phyloP scores from a whole-genome alignment of 768 basidiomycete genomes.

The Udeniomyces megalosporus region DNA sequence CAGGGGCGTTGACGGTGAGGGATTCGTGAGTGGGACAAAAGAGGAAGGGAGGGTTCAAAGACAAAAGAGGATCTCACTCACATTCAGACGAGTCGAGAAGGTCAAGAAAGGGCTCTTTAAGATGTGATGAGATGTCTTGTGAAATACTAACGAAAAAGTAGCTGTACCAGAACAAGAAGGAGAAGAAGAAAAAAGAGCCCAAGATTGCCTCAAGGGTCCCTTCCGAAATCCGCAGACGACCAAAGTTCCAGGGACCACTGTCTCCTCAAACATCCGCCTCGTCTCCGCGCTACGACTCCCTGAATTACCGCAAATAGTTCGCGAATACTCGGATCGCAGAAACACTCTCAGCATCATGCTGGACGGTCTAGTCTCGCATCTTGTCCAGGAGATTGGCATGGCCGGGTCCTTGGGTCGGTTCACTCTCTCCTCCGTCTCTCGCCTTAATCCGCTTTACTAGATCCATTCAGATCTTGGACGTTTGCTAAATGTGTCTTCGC shows the following conservation, averaged over 20 bases:
- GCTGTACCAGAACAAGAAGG: too few relatives aligned
- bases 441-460: neutral
- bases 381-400: constrained; percentile 11
- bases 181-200: too few relatives aligned
- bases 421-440: neutral
- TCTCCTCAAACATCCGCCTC: neutral
- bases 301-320: neutral
- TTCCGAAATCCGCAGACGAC: too few relatives aligned
- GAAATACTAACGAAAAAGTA: too few relatives aligned
- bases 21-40: neutral
- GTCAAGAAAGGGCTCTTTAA: constrained; percentile 28
- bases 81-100: constrained; percentile 64
- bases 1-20: constrained; percentile 34
- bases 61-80: constrained; percentile 57
- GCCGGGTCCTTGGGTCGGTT: constrained; percentile 4
- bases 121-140: too few relatives aligned
- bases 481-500: neutral
- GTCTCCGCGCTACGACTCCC: neutral
- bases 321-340: too few relatives aligned
- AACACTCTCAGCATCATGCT: too few relatives aligned
- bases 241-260: neutral
- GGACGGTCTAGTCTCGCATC: constrained; percentile 1
- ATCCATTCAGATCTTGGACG: neutral
- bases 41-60: constrained; percentile 34
- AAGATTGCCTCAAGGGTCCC: too few relatives aligned